phyloP scores from a whole-genome alignment of 805 yeast species.

The Candida hispaniensis region DNA sequence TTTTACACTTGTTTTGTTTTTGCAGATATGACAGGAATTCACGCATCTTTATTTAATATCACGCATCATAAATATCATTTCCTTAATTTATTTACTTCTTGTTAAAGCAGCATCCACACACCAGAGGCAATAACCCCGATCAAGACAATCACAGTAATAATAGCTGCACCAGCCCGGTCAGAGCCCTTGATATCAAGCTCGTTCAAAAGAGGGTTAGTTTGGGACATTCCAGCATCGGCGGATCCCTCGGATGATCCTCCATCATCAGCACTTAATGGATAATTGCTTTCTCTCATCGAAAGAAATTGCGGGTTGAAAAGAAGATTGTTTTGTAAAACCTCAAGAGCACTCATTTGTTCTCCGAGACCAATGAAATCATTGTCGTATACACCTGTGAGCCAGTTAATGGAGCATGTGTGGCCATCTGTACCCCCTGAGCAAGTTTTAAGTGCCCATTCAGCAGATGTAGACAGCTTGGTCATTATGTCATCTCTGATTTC shows the following conservation, averaged over 20 bases:
- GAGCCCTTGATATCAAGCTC: constrained; percentile 38
- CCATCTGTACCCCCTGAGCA: constrained; percentile 77
- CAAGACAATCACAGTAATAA: constrained; percentile 67
- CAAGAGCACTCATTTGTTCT: constrained; percentile 74
- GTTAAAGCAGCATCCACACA: constrained; percentile 54
- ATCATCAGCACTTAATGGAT: constrained; percentile 49
- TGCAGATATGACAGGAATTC: too few species aligned
- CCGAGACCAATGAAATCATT: constrained; percentile 66
- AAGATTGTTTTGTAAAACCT: constrained; percentile 42
- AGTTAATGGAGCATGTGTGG: constrained; percentile 69
- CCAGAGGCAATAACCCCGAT: constrained; percentile 52
- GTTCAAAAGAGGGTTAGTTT: constrained; percentile 17
- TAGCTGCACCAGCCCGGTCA: constrained; percentile 85
- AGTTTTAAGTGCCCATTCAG: constrained; percentile 61
- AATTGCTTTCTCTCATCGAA: constrained; percentile 29
- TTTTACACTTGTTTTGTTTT: too few species aligned
- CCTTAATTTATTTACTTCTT: too few species aligned
- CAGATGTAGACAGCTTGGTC: constrained; percentile 40
- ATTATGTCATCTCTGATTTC: constrained; percentile 39
- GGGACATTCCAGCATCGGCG: constrained; percentile 25
- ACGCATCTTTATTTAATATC: too few species aligned
- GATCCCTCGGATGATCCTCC: constrained; percentile 66
- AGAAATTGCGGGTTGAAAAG: constrained; percentile 37
- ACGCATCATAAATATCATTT: too few species aligned
- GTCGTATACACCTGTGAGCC: constrained; percentile 37